Evolutionary conservation across 2,329 filamentous ascomycete genomes (phyloP).

Genomic region (Pyrenophora tritici-repentis): DNA sequence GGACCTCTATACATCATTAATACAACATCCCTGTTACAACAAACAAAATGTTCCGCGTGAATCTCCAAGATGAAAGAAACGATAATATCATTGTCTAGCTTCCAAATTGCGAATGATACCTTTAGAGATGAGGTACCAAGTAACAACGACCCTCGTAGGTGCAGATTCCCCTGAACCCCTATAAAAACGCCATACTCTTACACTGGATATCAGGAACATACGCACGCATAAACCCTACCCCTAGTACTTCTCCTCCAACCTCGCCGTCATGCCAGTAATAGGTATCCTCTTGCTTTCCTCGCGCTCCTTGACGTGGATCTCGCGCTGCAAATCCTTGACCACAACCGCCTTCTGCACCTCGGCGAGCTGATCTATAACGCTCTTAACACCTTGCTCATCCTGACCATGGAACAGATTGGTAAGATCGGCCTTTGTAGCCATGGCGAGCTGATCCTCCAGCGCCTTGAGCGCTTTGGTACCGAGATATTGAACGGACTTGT

Average conservation of each 20-base stretch:
- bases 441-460: conserved; percentile 50
- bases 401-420: conserved; percentile 29
- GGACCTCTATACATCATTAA: too few relatives aligned
- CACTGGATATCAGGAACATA: conserved; percentile 8
- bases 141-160: not conserved
- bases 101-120: too few relatives aligned
- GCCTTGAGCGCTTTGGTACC: conserved; percentile 45
- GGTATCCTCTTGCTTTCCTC: conserved; percentile 16
- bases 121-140: not conserved
- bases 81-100: too few relatives aligned
- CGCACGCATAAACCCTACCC: not conserved
- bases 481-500: conserved; percentile 35
- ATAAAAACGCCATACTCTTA: conserved; percentile 6
- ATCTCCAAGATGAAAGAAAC: not conserved
- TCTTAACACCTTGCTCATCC: conserved; percentile 29
- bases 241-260: conserved; percentile 41
- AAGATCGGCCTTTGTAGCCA: conserved; percentile 44
- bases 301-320: conserved; percentile 23
- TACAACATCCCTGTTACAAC: too few relatives aligned
- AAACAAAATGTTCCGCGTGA: too few relatives aligned
- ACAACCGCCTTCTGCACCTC: conserved; percentile 41
- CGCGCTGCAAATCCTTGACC: conserved; percentile 28
- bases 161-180: not conserved
- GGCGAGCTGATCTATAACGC: conserved; percentile 42
- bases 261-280: conserved; percentile 42